These are phyloP conservation scores for Parafenestella ontariensis DNA, from an alignment of 2,329 filamentous ascomycete genomes.

Conservation along the genomic window DNA sequence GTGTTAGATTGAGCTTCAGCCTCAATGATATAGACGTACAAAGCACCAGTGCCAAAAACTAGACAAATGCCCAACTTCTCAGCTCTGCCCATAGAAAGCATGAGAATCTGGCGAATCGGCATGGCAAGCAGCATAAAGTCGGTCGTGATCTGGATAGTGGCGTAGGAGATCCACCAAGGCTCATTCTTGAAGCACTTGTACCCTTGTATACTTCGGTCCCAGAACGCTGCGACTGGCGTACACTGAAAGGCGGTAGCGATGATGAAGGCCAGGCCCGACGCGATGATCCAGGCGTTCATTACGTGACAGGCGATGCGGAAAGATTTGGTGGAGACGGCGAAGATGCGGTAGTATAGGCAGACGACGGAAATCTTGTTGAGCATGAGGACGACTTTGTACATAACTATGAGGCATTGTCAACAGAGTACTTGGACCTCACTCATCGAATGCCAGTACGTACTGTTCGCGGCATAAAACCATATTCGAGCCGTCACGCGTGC, in stretches of 20 bases:
- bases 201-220: constrained; percentile 35
- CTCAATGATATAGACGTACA: constrained; percentile 15
- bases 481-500: constrained; percentile 26
- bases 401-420: constrained; percentile 10
- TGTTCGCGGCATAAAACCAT: constrained; percentile 42
- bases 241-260: constrained; percentile 45
- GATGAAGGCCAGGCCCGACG: constrained; percentile 39
- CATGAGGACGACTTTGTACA: constrained; percentile 49
- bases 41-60: constrained; percentile 31
- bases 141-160: constrained; percentile 26
- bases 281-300: constrained; percentile 40
- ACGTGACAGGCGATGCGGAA: constrained; percentile 35
- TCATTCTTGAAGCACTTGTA: constrained; percentile 41
- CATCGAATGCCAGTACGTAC: constrained; percentile 1
- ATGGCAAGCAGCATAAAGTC: constrained; percentile 29
- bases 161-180: constrained; percentile 36
- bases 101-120: constrained; percentile 25
- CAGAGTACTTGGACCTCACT: background rate
- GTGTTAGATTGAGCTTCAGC: constrained; percentile 5
- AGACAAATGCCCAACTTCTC: constrained; percentile 31
- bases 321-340: constrained; percentile 29
- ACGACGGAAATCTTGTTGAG: constrained; percentile 46
- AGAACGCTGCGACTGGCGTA: constrained; percentile 38
- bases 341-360: constrained; percentile 45
- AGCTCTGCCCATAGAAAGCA: constrained; percentile 25